phyloP scores from a whole-genome alignment of 352 stramenopile species.

The Phytophthora foliorum region DNA sequence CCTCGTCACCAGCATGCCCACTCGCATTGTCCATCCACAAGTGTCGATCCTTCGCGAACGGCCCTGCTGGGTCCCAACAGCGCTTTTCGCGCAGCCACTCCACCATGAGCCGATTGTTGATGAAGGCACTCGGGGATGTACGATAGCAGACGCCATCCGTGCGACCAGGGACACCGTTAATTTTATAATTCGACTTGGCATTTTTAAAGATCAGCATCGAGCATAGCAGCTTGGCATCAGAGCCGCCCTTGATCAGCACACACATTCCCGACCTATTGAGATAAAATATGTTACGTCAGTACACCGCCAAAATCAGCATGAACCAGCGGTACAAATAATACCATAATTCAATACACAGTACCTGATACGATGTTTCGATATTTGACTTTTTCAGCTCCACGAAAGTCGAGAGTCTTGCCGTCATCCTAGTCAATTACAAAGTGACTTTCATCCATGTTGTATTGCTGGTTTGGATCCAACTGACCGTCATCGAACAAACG shows the following conservation, averaged over 20 bases:
- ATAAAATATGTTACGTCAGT: too few relatives aligned
- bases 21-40: slow-evolving; percentile 17
- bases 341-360: background rate
- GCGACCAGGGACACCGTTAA: too few relatives aligned
- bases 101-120: slow-evolving; percentile 2
- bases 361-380: background rate
- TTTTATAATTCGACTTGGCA: too few relatives aligned
- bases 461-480: background rate
- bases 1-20: background rate
- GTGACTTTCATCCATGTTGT: slow-evolving; percentile 8
- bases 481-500: slow-evolving; percentile 6
- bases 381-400: background rate
- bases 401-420: slow-evolving; percentile 5
- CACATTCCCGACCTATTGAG: background rate
- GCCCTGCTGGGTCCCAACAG: background rate
- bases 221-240: background rate
- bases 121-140: background rate
- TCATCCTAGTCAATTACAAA: slow-evolving; percentile 4
- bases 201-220: background rate
- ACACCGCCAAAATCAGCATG: too few relatives aligned
- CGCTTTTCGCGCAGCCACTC: background rate
- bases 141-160: too few relatives aligned
- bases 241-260: background rate
- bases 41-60: background rate
- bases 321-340: too few relatives aligned